Percentiles rank a stretch among this genome's conserved stretches.
Conservation (phyloP, 768 basidiomycete genomes). For the Rhizopogon vinicolor region DNA sequence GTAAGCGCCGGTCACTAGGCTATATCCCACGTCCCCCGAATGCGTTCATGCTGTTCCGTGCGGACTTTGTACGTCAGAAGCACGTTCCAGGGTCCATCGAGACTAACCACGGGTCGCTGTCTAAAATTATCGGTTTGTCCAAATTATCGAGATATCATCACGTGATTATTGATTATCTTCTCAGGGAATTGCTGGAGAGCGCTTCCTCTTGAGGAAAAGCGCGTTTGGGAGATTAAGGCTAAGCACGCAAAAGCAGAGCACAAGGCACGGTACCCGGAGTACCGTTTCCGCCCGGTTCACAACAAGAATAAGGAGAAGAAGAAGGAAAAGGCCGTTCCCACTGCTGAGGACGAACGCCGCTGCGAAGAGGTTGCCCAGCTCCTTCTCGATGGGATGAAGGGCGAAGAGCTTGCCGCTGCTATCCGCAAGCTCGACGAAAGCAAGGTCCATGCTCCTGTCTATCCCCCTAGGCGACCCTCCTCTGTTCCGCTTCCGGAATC, state of each 20-base stretch:
- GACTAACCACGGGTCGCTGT: constrained; percentile 44
- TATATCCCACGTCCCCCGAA: constrained; percentile 25
- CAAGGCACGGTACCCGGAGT: constrained; percentile 64
- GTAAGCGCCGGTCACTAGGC: constrained; percentile 58
- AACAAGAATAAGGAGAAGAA: constrained; percentile 44
- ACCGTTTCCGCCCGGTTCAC: constrained; percentile 40
- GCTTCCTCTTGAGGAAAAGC: constrained; percentile 66
- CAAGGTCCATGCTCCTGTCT: constrained; percentile 15
- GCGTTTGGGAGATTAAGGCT: constrained; percentile 67
- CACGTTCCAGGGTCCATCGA: constrained; percentile 49
- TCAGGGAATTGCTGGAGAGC: constrained; percentile 57
- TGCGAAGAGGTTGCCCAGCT: constrained; percentile 57
- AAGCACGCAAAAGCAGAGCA: constrained; percentile 73
- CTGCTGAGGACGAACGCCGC: constrained; percentile 25
- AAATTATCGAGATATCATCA: background rate
- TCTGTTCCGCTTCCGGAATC: constrained; percentile 56
- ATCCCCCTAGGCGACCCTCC: constrained; percentile 50
- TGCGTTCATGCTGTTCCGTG: constrained; percentile 33
- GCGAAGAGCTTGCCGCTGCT: constrained; percentile 59
- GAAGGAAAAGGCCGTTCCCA: constrained; percentile 20
- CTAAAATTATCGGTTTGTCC: constrained; percentile 39
- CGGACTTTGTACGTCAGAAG: constrained; percentile 36
- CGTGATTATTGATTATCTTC: background rate
- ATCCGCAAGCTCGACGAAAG: constrained; percentile 46
- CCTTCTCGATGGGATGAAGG: constrained; percentile 65